A percentile compares a stretch with the other conserved stretches of the same genome.
Conservation (phyloP, 2,329 filamentous ascomycete species). For the Xylaria sp. region DNA sequence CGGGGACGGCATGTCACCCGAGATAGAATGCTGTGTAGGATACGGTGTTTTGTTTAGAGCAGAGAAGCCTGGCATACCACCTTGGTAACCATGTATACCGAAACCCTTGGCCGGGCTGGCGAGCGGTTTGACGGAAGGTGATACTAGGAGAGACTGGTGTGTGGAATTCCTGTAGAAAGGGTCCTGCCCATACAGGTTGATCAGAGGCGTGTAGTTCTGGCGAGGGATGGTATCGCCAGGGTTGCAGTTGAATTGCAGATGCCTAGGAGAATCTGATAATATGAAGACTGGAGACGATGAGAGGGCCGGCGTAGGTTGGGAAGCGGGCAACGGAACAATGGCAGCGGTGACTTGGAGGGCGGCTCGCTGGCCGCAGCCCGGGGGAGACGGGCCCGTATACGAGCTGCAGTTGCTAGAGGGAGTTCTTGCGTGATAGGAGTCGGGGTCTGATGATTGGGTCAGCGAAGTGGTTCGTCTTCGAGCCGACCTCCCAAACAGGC, state of each 20-base stretch:
- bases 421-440: slow-evolving; percentile 29
- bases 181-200: slow-evolving; percentile 30
- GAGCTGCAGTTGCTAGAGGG: slow-evolving; percentile 31
- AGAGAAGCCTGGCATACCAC: slow-evolving; percentile 30
- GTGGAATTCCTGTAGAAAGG: slow-evolving; percentile 27
- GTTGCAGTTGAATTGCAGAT: slow-evolving; percentile 23
- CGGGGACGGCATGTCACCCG: slow-evolving; percentile 55
- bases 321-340: slow-evolving; percentile 23
- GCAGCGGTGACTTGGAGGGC: not conserved
- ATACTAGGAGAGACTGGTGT: slow-evolving; percentile 17
- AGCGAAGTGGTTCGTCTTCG: slow-evolving; percentile 33
- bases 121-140: slow-evolving; percentile 20
- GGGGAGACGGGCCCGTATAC: slow-evolving; percentile 4
- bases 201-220: slow-evolving; percentile 17
- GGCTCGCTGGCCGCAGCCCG: slow-evolving; percentile 3
- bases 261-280: slow-evolving; percentile 16
- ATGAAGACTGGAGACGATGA: too few relatives aligned
- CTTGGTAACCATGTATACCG: slow-evolving; percentile 32
- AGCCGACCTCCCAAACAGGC: slow-evolving; percentile 34
- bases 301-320: slow-evolving; percentile 15
- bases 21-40: slow-evolving; percentile 47
- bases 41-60: slow-evolving; percentile 37
- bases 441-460: slow-evolving; percentile 24
- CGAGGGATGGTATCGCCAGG: slow-evolving; percentile 22
- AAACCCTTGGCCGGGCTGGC: slow-evolving; percentile 26